Conservation (phyloP, 2,329 filamentous ascomycete genomes). For the Orbilia quercus region DNA sequence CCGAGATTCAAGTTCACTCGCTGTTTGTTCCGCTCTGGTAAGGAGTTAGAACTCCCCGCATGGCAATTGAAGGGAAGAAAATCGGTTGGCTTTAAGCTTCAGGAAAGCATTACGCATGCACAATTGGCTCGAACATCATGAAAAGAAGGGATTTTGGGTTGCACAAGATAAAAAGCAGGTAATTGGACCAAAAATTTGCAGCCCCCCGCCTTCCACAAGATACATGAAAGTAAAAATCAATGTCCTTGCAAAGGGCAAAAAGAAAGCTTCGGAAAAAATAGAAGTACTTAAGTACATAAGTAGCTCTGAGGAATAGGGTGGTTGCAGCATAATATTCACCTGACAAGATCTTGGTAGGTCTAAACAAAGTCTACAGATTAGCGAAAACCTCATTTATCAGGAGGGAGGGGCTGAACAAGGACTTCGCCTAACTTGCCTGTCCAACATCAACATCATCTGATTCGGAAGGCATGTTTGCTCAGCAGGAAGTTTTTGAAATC, state of each 20-base stretch:
- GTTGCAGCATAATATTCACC: constrained; percentile 45
- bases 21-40: constrained; percentile 50
- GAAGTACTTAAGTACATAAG: background rate
- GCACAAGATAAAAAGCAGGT: constrained; percentile 5
- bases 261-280: background rate
- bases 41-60: constrained; percentile 20
- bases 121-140: background rate
- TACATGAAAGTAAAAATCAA: no score
- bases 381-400: constrained; percentile 27
- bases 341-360: constrained; percentile 56
- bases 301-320: background rate
- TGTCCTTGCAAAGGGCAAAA: no score
- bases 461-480: constrained; percentile 50
- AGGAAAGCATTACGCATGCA: constrained; percentile 27
- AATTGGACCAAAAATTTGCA: no score
- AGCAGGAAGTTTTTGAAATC: constrained; percentile 12
- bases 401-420: constrained; percentile 11
- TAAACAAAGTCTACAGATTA: constrained; percentile 48
- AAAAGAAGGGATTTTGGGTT: background rate
- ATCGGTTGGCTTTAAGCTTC: constrained; percentile 9
- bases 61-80: constrained; percentile 19
- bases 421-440: constrained; percentile 56
- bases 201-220: no score
- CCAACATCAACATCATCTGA: constrained; percentile 46
- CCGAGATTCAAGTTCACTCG: constrained; percentile 48